Conservation (phyloP, 2,329 filamentous ascomycete genomes). For the Colletotrichum sp. region DNA sequence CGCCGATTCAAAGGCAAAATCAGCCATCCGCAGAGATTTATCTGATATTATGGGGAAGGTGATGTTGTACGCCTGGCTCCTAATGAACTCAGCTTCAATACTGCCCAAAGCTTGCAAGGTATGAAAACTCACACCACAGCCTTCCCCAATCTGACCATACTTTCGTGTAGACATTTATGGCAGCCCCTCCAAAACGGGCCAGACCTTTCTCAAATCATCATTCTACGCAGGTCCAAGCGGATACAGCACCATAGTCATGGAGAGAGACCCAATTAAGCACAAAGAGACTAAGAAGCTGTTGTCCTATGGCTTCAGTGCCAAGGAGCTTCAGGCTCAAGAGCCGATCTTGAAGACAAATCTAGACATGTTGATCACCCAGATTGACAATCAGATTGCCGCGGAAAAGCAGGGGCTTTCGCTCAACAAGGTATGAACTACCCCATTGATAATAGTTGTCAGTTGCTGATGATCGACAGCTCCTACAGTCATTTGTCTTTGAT, state of each 20-base stretch:
- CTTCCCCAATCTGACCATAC: neutral
- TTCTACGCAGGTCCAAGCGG: neutral
- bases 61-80: neutral
- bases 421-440: neutral
- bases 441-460: neutral
- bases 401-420: neutral
- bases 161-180: neutral
- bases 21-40: neutral
- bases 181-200: neutral
- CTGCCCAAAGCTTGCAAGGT: neutral
- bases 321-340: neutral
- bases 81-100: neutral
- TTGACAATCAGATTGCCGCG: neutral
- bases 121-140: neutral
- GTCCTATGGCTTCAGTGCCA: neutral
- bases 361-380: neutral
- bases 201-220: neutral
- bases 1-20: neutral
- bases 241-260: neutral
- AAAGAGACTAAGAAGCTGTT: neutral
- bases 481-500: neutral
- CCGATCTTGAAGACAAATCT: neutral
- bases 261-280: neutral
- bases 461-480: neutral
- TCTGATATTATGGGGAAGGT: neutral